Evolutionary conservation across 1,284 basidiomycete species (phyloP), one percentile per base, ranked within the genome.

Genomic region (Meripilus lineatus): DNA sequence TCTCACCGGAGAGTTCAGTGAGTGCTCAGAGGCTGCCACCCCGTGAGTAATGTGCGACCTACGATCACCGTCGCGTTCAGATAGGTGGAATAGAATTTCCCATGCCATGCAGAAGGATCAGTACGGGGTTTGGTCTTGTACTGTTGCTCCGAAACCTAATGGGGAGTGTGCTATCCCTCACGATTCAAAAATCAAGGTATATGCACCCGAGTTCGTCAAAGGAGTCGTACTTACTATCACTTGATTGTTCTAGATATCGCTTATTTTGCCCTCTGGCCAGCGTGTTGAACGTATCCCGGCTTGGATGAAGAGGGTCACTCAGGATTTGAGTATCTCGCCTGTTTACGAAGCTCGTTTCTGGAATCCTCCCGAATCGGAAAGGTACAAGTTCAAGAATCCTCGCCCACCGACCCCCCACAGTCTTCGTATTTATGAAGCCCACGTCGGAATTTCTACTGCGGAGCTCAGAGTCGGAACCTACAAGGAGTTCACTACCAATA

Each of bases 311-410:
- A 89, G 94, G 48, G 95, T 97, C 46, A 97, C 94, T 1, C 95
- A 99, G 65, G 93, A 99, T 61, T 70, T 98, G 44, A 64, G 69
- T 38, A 82, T 93, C 25, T 98, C 95, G 10, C 89, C 93, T 4
- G 78, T 92, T 3, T 99, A 96, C 66, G 95, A 99, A 49, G 91
- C 91, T 20, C 81, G 92, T n/a, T 97, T 98, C 69, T 99, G 95
- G 95, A 97, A 98, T 62, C 95, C 95, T 1, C 81, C 92, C 20
- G 55, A 70, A 33, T 62, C 72, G 15, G 65, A 90, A 52, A 72
- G 62, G 38, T 96, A 98, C 70, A 69, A 71, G 23, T 94, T 96
- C 72, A 96, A 93, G 66, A 74, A 96, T 60, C 52, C 75, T 32
- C 74, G 77, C 7, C 90, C 89, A 6, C 71, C 78, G 1, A 77